Evolutionary conservation across 2,329 filamentous ascomycete genomes (phyloP).

Genomic region (Cladosporium sp.): DNA sequence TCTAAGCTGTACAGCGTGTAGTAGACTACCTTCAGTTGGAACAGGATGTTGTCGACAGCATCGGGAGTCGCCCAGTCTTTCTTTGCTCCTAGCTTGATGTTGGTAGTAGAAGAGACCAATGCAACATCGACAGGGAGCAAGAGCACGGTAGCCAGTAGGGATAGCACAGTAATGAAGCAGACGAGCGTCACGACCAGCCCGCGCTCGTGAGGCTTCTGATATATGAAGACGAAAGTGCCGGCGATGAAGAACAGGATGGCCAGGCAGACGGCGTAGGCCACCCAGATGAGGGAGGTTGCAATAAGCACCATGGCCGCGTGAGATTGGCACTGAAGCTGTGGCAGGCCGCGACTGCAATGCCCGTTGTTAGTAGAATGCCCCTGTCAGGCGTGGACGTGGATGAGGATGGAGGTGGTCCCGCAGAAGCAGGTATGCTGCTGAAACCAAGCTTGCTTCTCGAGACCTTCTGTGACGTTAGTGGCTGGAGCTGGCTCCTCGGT

Average conservation of each 20-base stretch:
- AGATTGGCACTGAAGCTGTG: background rate
- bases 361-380: background rate
- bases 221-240: constrained; percentile 82
- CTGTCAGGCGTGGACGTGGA: background rate
- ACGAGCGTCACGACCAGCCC: constrained; percentile 77
- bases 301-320: constrained; percentile 59
- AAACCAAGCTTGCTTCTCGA: background rate
- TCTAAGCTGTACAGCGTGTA: constrained; percentile 91
- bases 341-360: background rate
- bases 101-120: constrained; percentile 82
- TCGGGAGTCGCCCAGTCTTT: constrained; percentile 92
- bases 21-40: constrained; percentile 82
- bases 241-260: constrained; percentile 71
- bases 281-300: constrained; percentile 90
- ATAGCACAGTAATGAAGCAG: constrained; percentile 80
- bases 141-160: constrained; percentile 85
- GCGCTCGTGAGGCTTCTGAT: constrained; percentile 84
- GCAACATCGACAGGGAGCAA: constrained; percentile 94
- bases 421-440: background rate
- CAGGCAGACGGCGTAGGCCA: constrained; percentile 81
- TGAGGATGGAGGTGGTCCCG: background rate
- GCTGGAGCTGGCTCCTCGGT: background rate
- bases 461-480: background rate
- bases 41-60: constrained; percentile 70
- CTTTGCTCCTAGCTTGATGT: constrained; percentile 70